These are phyloP conservation scores for Musa schizocarpa DNA, from an alignment of 176 grass and related monocot species.

Conservation along the genomic window DNA sequence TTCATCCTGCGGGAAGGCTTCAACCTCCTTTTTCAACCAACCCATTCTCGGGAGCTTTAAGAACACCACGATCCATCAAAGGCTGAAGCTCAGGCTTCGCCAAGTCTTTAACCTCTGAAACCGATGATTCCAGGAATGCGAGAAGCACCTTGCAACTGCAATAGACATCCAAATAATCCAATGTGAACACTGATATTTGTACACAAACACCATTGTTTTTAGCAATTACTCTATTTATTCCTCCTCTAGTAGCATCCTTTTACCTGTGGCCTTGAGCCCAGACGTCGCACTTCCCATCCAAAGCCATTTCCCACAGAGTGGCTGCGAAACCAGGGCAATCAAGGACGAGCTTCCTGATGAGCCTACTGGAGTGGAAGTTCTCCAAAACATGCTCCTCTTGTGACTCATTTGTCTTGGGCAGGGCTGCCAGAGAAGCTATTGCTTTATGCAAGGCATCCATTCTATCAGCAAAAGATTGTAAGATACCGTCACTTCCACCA, in stretches of 20 bases:
- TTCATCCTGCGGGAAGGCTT: background rate
- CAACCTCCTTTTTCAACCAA: slow-evolving; percentile 24
- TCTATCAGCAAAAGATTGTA: slow-evolving; percentile 37
- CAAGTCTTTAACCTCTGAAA: slow-evolving; percentile 38
- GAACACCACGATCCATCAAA: slow-evolving; percentile 46
- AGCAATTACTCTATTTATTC: background rate
- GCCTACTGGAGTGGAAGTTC: slow-evolving; percentile 70
- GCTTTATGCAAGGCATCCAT: slow-evolving; percentile 46
- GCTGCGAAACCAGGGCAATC: slow-evolving; percentile 53
- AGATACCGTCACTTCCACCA: slow-evolving; percentile 60
- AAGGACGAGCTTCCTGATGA: slow-evolving; percentile 61
- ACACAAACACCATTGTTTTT: background rate
- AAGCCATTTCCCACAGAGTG: slow-evolving; percentile 53
- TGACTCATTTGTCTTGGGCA: slow-evolving; percentile 45
- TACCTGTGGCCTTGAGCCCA: slow-evolving; percentile 89
- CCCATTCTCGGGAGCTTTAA: slow-evolving; percentile 47
- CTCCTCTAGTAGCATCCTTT: background rate
- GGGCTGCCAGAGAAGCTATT: slow-evolving; percentile 57
- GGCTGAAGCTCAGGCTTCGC: slow-evolving; percentile 51
- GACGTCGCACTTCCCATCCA: slow-evolving; percentile 53
- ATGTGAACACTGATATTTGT: background rate
- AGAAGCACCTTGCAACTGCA: slow-evolving; percentile 66
- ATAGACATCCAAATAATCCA: background rate
- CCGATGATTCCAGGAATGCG: slow-evolving; percentile 71
- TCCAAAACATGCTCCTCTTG: slow-evolving; percentile 63